These are phyloP conservation scores for Angomonas deanei DNA, from an alignment of 208 protist species.

Conservation along the genomic window DNA sequence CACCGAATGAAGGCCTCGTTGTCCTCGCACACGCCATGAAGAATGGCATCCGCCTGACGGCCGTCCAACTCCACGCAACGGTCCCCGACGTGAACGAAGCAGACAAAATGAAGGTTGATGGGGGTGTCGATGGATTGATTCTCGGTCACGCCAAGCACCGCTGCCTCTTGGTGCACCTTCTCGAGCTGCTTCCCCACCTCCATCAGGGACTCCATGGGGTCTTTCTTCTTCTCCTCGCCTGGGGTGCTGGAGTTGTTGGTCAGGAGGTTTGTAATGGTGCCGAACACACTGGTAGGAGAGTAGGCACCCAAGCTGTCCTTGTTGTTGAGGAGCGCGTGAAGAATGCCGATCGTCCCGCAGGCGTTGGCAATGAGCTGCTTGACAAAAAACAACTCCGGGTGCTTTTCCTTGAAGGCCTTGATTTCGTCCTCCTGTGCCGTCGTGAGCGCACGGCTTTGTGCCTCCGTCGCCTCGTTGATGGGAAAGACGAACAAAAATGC, in stretches of 20 bases:
- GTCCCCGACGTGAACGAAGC: constrained; percentile 79
- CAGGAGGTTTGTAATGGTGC: constrained; percentile 29
- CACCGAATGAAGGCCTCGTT: constrained; percentile 59
- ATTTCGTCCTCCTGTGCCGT: constrained; percentile 27
- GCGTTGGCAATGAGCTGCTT: constrained; percentile 92
- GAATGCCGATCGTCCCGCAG: constrained; percentile 93
- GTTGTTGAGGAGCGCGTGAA: constrained; percentile 93
- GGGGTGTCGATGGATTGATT: constrained; percentile 51
- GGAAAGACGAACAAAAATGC: constrained; percentile 93
- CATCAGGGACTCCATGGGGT: too few species aligned
- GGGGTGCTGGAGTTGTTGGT: too few species aligned
- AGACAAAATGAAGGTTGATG: constrained; percentile 94
- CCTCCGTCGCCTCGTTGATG: constrained; percentile 47
- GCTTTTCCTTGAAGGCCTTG: constrained; percentile 26
- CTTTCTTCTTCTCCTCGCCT: too few species aligned
- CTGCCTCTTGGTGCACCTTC: constrained; percentile 55
- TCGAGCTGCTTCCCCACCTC: constrained; percentile 10
- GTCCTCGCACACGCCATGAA: constrained; percentile 67
- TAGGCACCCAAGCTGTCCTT: constrained; percentile 38
- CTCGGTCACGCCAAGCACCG: constrained; percentile 56
- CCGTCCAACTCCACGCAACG: constrained; percentile 94
- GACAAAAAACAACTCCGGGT: constrained; percentile 77
- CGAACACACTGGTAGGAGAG: constrained; percentile 27
- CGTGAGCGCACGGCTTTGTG: constrained; percentile 7
- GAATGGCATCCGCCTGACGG: constrained; percentile 71